Conservation (phyloP, 495 filamentous ascomycete species). For the Penicillium flavigenum region DNA sequence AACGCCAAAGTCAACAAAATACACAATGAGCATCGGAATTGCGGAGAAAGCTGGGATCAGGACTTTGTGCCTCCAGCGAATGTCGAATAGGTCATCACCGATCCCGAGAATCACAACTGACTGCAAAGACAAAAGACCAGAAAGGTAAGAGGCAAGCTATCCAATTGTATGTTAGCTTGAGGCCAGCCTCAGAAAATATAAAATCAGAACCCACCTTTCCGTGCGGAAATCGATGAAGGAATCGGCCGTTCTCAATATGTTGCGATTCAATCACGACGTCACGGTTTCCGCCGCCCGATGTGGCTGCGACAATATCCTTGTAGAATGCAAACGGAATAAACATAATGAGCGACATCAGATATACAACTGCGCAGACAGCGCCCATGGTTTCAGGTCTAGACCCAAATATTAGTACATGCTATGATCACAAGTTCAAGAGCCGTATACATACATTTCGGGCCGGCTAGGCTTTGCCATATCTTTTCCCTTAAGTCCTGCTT, state of each 20-base stretch:
- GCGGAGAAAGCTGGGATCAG: slow-evolving; percentile 93
- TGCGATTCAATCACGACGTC: slow-evolving; percentile 70
- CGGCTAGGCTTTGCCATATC: slow-evolving; percentile 80
- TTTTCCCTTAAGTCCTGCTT: slow-evolving; percentile 83
- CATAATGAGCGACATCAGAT: slow-evolving; percentile 78
- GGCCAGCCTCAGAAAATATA: neutral
- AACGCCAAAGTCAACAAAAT: slow-evolving; percentile 97
- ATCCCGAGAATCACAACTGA: slow-evolving; percentile 87
- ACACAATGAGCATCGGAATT: slow-evolving; percentile 92
- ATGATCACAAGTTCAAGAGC: neutral
- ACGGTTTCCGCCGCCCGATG: slow-evolving; percentile 87
- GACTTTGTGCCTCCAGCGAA: slow-evolving; percentile 98
- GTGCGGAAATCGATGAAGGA: slow-evolving; percentile 89
- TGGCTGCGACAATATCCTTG: slow-evolving; percentile 95
- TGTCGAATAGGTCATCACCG: slow-evolving; percentile 95
- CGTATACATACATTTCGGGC: slow-evolving; percentile 65
- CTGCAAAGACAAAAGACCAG: slow-evolving; percentile 87
- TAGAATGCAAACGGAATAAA: slow-evolving; percentile 98
- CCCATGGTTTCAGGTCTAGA: slow-evolving; percentile 92
- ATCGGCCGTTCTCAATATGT: slow-evolving; percentile 71
- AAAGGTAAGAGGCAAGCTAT: slow-evolving; percentile 92
- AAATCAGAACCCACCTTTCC: slow-evolving; percentile 64
- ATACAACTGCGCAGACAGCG: slow-evolving; percentile 89
- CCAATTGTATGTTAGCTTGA: slow-evolving; percentile 1
- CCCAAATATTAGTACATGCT: slow-evolving; percentile 20